Evolutionary conservation across 352 stramenopile species (phyloP), one percentile per base, ranked within the genome.

Genomic region (Phytophthora vignae): DNA sequence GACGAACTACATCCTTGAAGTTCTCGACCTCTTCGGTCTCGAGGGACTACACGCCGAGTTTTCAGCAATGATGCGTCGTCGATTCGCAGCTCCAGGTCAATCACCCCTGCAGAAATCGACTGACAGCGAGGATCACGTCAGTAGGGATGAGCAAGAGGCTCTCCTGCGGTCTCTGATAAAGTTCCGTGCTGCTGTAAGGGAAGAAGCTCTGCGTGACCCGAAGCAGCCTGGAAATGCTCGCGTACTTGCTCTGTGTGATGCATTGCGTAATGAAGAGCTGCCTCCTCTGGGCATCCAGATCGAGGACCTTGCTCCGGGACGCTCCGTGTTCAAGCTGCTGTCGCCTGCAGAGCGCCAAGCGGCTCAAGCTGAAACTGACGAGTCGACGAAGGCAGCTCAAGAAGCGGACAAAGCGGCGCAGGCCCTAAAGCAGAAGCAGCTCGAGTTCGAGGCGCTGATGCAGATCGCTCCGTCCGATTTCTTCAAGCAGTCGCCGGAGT

Each of bases 1-100:
- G 6, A 72, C 83, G 1, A 68, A 64, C n/a, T 95, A 89, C 69
- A 77, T 93, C n/a, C 73, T 95, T 10, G 83, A 95, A 14, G 55
- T 90, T 21, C 56, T 92, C 14, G 76, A 92, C 12, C 73, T 93
- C 7, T 93, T 95, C 74, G 88, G 88, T 1, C 57, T 95, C 1
- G 77, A 91, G 27, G 76, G 62, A 11, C 67, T 92, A 58, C 64
- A 84, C 33, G 38, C 66, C 1, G 85, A 91, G 53, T 95, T 92
- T 74, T 80, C 72, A 12, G 52, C 44, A 2, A 72, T 76, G 64
- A 78, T 80, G 64, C 65, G 57, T 21, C 73, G 74, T 67, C 69
- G 74, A 10, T 81, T 78, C 60, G 27, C 56, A 17, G 29, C 22
- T 25, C 19, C 61, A 53, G 31, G 31, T 31, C 77, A 85, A 55